Conservation (phyloP, 768 basidiomycete genomes). For the Cyathus striatus region DNA sequence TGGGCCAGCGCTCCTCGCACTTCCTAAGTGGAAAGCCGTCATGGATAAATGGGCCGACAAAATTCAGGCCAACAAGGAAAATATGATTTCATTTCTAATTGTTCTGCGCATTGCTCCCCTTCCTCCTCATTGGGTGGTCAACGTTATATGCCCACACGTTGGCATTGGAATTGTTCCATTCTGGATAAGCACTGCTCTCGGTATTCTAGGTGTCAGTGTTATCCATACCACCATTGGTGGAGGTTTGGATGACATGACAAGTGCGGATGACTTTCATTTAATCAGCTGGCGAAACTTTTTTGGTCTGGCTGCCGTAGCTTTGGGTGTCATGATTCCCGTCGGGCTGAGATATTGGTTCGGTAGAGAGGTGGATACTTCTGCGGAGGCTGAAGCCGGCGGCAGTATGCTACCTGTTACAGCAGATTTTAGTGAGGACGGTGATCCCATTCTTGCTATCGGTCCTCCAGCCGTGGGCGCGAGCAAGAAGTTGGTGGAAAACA, state of each 20-base stretch:
- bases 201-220: constrained; percentile 84
- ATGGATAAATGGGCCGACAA: constrained; percentile 81
- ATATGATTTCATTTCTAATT: constrained; percentile 89
- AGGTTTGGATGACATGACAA: constrained; percentile 93
- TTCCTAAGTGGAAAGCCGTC: constrained; percentile 79
- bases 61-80: constrained; percentile 74
- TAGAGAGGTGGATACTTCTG: constrained; percentile 45
- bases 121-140: constrained; percentile 96
- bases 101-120: constrained; percentile 92
- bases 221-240: constrained; percentile 96
- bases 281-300: constrained; percentile 91
- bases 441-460: constrained; percentile 49
- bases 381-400: constrained; percentile 23
- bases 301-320: constrained; percentile 75
- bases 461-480: constrained; percentile 41
- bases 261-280: constrained; percentile 87
- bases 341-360: constrained; percentile 82
- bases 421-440: constrained; percentile 21
- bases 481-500: too few species aligned
- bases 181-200: constrained; percentile 87
- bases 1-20: constrained; percentile 84
- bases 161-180: constrained; percentile 83
- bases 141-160: constrained; percentile 88
- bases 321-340: constrained; percentile 92
- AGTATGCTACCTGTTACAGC: constrained; percentile 12